Base-by-base conservation (phyloP, 1,284 basidiomycete species). In the Malassezia arunalokei region DNA sequence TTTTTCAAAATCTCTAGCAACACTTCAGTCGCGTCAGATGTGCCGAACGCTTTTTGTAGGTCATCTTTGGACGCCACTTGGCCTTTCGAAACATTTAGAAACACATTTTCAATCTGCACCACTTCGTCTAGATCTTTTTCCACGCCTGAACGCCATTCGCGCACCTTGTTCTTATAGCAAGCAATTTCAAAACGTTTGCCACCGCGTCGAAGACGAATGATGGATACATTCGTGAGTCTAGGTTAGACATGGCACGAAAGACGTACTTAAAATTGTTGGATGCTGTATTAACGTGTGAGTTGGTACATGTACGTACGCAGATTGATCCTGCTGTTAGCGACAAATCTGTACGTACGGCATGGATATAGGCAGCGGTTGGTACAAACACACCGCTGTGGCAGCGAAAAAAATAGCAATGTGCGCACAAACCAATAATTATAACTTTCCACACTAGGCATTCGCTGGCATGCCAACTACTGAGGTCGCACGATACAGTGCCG, bases 141-240 rank as follows among this genome's bases (percentile, higher is more conserved):
- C 82, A 92, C 85, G 57, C 89, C 89, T 49, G 82, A 87, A 51
- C 92, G 78, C 82, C 86, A 98, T 75, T 95, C 91, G 63, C 90
- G 86, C 17, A 96, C 92, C 77, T 96, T 96, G 77, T 99, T 99
- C 79, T 96, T 95, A 78, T 96, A 96, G 75, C 91, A 96, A 43
- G 92, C 92, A 64, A 98, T 86, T 87, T 99, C 94, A 74, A 95
- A 99, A 47, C 94, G 83, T 76, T 96, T 96, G 29, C 94, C 94
- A 41, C 85, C 88, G 74, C 95, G 95, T 78, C 90, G 94, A 46
- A 95, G 78, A 41, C 90, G 83, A 30, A 98, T 91, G 71, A 96
- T 81, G 35, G 90, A 92, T 47, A 96, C 91, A 74, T 96, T 96
- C 4, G 92, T 96, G 40, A 96, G 78, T 41, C 53, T 55, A 32